phyloP scores from a whole-genome alignment of 495 filamentous ascomycete genomes.

The Aspergillus wentii region DNA sequence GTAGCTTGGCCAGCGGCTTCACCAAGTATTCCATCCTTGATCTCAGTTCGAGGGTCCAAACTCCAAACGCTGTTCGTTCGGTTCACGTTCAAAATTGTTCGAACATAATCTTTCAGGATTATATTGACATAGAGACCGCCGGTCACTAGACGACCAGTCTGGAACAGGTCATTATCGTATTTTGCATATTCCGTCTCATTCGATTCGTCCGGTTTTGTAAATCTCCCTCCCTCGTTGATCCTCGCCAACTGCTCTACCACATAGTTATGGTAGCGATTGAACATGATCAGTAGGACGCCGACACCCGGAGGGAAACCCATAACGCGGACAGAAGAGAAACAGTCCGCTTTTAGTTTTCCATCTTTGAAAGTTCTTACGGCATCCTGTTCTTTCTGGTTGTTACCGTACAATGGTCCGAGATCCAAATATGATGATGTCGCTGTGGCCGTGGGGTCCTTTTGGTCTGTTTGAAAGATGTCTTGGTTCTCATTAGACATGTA shows the following conservation, averaged over 20 bases:
- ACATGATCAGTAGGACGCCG: slow-evolving; percentile 66
- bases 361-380: slow-evolving; percentile 72
- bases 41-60: slow-evolving; percentile 64
- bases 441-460: slow-evolving; percentile 50
- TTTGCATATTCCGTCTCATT: slow-evolving; percentile 51
- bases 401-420: slow-evolving; percentile 80
- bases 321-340: slow-evolving; percentile 71
- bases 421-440: slow-evolving; percentile 84
- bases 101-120: slow-evolving; percentile 72
- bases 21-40: slow-evolving; percentile 31
- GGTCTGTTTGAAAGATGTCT: slow-evolving; percentile 63
- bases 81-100: slow-evolving; percentile 76
- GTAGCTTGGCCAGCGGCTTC: slow-evolving; percentile 32
- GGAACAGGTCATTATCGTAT: slow-evolving; percentile 74
- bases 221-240: slow-evolving; percentile 58
- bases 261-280: slow-evolving; percentile 75
- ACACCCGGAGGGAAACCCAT: slow-evolving; percentile 84
- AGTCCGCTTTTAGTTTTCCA: slow-evolving; percentile 80
- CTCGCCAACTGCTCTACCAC: slow-evolving; percentile 53
- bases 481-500: slow-evolving; percentile 15
- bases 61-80: slow-evolving; percentile 67
- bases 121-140: slow-evolving; percentile 77
- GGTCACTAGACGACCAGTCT: slow-evolving; percentile 66
- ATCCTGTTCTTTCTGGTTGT: slow-evolving; percentile 70
- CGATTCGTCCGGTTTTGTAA: slow-evolving; percentile 45